Evolutionary conservation across 2,329 filamentous ascomycete species (phyloP), one percentile per base, ranked within the genome.

Genomic region (Penicillium sp.): DNA sequence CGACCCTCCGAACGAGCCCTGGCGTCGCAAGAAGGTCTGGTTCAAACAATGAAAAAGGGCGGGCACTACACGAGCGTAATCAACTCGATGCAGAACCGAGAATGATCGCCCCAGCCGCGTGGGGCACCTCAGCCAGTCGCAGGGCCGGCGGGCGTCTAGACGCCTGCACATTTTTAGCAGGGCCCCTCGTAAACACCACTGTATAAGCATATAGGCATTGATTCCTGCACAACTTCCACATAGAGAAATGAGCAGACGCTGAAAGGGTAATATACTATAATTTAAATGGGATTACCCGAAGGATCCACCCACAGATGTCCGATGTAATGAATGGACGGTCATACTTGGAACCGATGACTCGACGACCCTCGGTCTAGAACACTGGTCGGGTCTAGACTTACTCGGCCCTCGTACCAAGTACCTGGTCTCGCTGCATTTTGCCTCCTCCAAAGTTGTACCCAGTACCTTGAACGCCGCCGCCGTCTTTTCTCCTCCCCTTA

Each of bases 351-450:
- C 55, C 52, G 60, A 64, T 64, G 61, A 64, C 60, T 64, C 58
- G 53, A 64, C 50, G 61, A 64, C 60, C 57, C 31, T 42, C 24
- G 59, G 58, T 60, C 61, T 63, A 64, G 61, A 64, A 55, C 59
- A 21, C 36, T 39, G 16, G 36, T 16, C 36, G 36, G 36, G 36
- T 23, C 36, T 39, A 39, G 36, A 39, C 18, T 18, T 55, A 48
- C 2, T 15, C 24, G 36, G 23, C n/a, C 13, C 36, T 28, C 15
- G 59, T 61, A 60, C 49, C 49, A 18, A 13, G 45, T 61, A 60
- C 59, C 29, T 45, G 26, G 18, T 6, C 9, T 39, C 36, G 18
- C 36, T 39, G 36, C 36, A 21, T 21, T 21, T 39, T 39, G 18
- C 36, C 10, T 21, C 16, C 3, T 13, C 13, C 16, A 21, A 23